These are phyloP conservation scores for Asterionellopsis glacialis DNA, from an alignment of 108 stramenopile genomes.

Conservation along the genomic window DNA sequence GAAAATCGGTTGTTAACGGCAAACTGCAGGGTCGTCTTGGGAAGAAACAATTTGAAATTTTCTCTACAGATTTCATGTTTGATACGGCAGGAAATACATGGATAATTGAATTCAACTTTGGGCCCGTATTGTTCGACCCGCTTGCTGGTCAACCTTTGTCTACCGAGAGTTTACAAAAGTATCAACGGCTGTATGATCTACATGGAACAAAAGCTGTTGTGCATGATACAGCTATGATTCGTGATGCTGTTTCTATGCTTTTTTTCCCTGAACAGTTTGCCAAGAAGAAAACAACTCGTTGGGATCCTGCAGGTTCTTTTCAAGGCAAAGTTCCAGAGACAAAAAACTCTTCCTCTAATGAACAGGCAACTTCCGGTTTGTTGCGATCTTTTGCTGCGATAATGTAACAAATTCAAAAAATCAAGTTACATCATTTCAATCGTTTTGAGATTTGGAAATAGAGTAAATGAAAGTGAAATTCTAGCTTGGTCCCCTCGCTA, in stretches of 20 bases:
- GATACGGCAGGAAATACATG: constrained; percentile 28
- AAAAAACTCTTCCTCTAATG: too few species aligned
- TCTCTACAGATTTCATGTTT: constrained; percentile 37
- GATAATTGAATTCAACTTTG: constrained; percentile 43
- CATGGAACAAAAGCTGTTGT: constrained; percentile 19
- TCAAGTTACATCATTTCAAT: too few species aligned
- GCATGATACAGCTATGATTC: constrained; percentile 25
- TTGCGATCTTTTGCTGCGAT: too few species aligned
- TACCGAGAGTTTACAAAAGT: constrained; percentile 25
- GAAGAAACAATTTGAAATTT: constrained; percentile 45
- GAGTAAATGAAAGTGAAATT: too few species aligned
- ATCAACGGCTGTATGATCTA: constrained; percentile 13
- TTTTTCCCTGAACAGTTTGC: too few species aligned
- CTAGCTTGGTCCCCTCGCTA: too few species aligned
- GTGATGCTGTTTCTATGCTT: constrained; percentile 17
- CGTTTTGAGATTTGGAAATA: too few species aligned
- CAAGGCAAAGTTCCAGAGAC: too few species aligned
- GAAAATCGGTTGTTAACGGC: constrained; percentile 27
- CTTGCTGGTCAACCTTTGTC: constrained; percentile 22
- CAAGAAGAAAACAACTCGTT: too few species aligned
- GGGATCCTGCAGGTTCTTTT: too few species aligned
- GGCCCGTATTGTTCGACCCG: constrained; percentile 41
- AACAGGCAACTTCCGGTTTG: too few species aligned
- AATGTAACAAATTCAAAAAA: too few species aligned
- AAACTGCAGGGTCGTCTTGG: constrained; percentile 16